Base-by-base conservation (phyloP, 768 basidiomycete genomes). In the Boletus barrowsii region DNA sequence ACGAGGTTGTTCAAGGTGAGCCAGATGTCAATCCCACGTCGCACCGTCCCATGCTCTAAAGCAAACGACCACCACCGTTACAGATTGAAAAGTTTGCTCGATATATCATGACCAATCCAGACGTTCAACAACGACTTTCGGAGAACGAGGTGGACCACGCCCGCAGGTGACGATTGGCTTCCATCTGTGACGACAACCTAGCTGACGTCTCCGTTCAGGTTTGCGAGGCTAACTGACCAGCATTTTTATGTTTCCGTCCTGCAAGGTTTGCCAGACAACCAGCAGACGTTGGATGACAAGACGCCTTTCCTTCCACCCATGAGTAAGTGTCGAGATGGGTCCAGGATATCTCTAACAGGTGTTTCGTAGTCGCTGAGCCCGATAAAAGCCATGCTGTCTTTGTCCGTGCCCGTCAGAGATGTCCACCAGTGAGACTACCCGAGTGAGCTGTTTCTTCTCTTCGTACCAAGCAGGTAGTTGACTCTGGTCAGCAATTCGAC, bases 11-110 rank as follows among this genome's bases (percentile, higher is more conserved):
- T 80, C 76, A 98, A 98, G 82, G 94, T 89, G 47, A 37, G 59
- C 36, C 11, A 11, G n/a, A 6, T 11, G 63, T 35, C 49, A 2
- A 39, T 30, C 14, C 47, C 29, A 13, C 51, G 42, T 43, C 9
- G 22, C 37, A 42, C 39, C 41, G 24, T 54, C 43, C 39, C 29
- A 29, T 29, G 29, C 29, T 29, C 29, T 29, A 29, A 29, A 29
- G 33, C 33, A 35, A 13, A 14, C 33, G 33, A 35, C 33, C 9
- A 20, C 36, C 2, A 17, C 40, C 32, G 5, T 36, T 51, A 43
- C 68, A 96, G 94, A 89, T 96, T 44, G 95, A 97, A 71, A 87
- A 84, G 66, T 93, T 83, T 64, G 88, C 93, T 30, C 84, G 90
- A 17, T 84, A 84, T 58, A 88, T 98, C 43, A 82, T 81, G 22